Conservation (phyloP, 768 basidiomycete species). For the Macrocybe gigantea region DNA sequence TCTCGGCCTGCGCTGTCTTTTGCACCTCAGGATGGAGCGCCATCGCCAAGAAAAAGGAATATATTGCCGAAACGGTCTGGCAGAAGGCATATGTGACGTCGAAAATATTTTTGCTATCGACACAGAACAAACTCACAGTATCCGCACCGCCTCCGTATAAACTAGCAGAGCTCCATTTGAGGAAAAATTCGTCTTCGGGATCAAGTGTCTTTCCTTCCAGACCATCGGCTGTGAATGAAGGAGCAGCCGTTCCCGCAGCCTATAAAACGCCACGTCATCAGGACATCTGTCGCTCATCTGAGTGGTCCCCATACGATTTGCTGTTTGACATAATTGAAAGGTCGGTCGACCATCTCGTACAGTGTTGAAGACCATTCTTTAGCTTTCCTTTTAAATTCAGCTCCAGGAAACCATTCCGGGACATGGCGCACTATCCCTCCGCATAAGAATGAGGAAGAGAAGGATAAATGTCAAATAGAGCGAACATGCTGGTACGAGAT, state of each 20-base stretch:
- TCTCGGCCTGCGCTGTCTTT: slow-evolving; percentile 13
- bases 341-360: slow-evolving; percentile 32
- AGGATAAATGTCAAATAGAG: background rate
- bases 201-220: slow-evolving; percentile 1
- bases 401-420: slow-evolving; percentile 55
- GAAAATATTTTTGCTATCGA: no score
- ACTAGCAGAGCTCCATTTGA: slow-evolving; percentile 4
- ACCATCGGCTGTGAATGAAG: background rate
- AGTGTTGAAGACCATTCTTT: slow-evolving; percentile 32
- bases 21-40: slow-evolving; percentile 12
- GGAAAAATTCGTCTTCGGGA: slow-evolving; percentile 4
- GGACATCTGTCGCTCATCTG: background rate
- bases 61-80: background rate
- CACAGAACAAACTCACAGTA: no score
- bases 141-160: slow-evolving; percentile 1
- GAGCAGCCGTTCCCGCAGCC: background rate
- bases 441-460: background rate
- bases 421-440: slow-evolving; percentile 27
- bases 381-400: slow-evolving; percentile 44
- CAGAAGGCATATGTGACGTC: no score
- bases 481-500: slow-evolving; percentile 27
- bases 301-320: slow-evolving; percentile 34
- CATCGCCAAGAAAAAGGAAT: slow-evolving; percentile 15
- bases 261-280: background rate
- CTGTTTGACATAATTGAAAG: slow-evolving; percentile 36